Conservation (phyloP, 805 yeast genomes). For the Barnettozyma pratensis region DNA sequence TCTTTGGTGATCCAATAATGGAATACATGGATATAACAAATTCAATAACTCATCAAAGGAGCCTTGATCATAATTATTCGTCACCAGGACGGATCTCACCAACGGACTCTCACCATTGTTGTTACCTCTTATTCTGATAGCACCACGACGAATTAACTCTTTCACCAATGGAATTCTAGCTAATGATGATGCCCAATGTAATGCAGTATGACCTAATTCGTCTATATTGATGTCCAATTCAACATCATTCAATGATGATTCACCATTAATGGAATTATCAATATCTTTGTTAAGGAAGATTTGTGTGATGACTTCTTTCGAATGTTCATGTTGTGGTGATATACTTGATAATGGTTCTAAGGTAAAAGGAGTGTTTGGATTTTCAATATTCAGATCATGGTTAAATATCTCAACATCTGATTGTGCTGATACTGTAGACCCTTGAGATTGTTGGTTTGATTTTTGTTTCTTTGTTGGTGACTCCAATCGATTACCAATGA, state of each 20-base stretch:
- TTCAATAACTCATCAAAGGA: constrained; percentile 69
- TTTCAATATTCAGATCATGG: constrained; percentile 33
- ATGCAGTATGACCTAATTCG: constrained; percentile 86
- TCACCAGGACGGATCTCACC: constrained; percentile 77
- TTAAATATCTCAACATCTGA: constrained; percentile 25
- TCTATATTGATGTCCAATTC: constrained; percentile 85
- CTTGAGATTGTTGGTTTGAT: not conserved
- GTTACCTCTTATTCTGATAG: constrained; percentile 71
- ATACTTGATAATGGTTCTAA: constrained; percentile 38
- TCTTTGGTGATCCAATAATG: constrained; percentile 59
- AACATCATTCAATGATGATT: constrained; percentile 29
- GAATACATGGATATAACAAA: constrained; percentile 68
- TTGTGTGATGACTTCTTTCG: constrained; percentile 43
- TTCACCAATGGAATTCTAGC: constrained; percentile 70
- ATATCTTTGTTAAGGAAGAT: constrained; percentile 43
- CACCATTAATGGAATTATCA: constrained; percentile 27
- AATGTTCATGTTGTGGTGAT: constrained; percentile 31
- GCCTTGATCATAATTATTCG: constrained; percentile 74
- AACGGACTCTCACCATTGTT: constrained; percentile 84
- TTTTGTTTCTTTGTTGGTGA: constrained; percentile 37
- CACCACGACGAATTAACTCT: constrained; percentile 61
- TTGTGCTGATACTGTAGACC: not conserved
- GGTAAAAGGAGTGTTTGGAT: constrained; percentile 44
- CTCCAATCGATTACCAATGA: constrained; percentile 13
- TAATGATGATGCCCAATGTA: constrained; percentile 94